Evolutionary conservation across 306 rosid genomes (phyloP).

Genomic region (Fragaria ananassa): DNA sequence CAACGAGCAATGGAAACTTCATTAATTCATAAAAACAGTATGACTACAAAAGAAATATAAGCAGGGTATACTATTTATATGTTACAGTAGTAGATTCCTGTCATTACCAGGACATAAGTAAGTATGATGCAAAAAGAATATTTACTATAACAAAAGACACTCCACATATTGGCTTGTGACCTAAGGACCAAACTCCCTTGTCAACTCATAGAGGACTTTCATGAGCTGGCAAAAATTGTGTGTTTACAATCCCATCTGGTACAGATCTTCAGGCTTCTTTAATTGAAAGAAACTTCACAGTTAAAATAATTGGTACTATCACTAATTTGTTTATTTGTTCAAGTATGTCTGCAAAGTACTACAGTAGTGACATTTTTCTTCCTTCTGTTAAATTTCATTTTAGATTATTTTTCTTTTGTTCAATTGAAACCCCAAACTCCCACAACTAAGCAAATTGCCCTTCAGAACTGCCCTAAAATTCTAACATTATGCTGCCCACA

Average conservation of each 20-base stretch:
- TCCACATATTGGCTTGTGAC: background rate
- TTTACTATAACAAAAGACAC: background rate
- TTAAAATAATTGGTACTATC: background rate
- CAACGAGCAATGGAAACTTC: constrained; percentile 19
- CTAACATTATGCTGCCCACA: background rate
- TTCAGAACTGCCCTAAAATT: background rate
- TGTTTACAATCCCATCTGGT: background rate
- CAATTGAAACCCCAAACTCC: background rate
- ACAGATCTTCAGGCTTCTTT: background rate
- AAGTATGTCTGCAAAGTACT: background rate
- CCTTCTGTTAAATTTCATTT: background rate
- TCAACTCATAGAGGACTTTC: background rate
- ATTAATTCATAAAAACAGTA: constrained; percentile 17
- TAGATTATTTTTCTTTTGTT: background rate
- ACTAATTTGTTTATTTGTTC: background rate
- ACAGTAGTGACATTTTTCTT: background rate
- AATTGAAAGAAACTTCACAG: background rate
- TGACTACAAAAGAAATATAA: constrained; percentile 11
- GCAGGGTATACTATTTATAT: constrained; percentile 9
- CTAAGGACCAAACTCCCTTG: background rate
- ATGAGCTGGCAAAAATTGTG: background rate
- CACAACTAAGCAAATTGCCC: background rate
- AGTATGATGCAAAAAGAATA: background rate
- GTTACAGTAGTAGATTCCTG: background rate
- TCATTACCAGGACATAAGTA: background rate